A percentile compares a stretch with the other conserved stretches of the same genome.
phyloP scores from a whole-genome alignment of 768 basidiomycete species.

The Pleurotus tuber-regium region DNA sequence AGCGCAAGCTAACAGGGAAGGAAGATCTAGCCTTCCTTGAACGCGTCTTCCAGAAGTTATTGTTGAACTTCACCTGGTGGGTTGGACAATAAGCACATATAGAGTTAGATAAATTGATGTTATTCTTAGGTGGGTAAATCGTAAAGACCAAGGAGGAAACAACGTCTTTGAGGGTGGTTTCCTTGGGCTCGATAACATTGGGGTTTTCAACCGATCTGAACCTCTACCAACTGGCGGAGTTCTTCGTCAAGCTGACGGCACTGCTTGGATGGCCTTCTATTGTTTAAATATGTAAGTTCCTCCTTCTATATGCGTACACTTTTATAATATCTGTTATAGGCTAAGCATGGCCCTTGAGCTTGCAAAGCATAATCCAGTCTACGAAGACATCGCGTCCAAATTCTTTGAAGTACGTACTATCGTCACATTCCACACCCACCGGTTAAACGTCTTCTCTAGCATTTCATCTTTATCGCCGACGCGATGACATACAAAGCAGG shows the following conservation, averaged over 20 bases:
- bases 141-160: slow-evolving; percentile 92
- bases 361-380: slow-evolving; percentile 95
- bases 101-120: background rate
- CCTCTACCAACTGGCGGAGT: slow-evolving; percentile 92
- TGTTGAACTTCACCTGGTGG: slow-evolving; percentile 96
- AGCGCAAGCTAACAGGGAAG: slow-evolving; percentile 88
- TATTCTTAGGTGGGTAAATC: slow-evolving; percentile 89
- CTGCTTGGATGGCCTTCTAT: slow-evolving; percentile 99
- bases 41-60: slow-evolving; percentile 95
- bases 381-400: slow-evolving; percentile 99
- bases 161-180: slow-evolving; percentile 99
- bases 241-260: slow-evolving; percentile 96
- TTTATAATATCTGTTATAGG: slow-evolving; percentile 40
- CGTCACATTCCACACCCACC: background rate
- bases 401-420: slow-evolving; percentile 71
- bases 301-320: background rate
- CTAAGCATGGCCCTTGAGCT: slow-evolving; percentile 96
- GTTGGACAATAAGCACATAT: slow-evolving; percentile 14
- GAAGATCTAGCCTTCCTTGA: slow-evolving; percentile 94
- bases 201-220: slow-evolving; percentile 96
- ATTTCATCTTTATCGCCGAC: slow-evolving; percentile 98
- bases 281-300: slow-evolving; percentile 83
- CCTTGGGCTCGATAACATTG: slow-evolving; percentile 96
- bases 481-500: slow-evolving; percentile 93
- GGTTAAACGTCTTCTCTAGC: slow-evolving; percentile 41